Evolutionary conservation across 805 yeast genomes (phyloP), one percentile per base, ranked within the genome.

Genomic region (Candida sanyiensis): DNA sequence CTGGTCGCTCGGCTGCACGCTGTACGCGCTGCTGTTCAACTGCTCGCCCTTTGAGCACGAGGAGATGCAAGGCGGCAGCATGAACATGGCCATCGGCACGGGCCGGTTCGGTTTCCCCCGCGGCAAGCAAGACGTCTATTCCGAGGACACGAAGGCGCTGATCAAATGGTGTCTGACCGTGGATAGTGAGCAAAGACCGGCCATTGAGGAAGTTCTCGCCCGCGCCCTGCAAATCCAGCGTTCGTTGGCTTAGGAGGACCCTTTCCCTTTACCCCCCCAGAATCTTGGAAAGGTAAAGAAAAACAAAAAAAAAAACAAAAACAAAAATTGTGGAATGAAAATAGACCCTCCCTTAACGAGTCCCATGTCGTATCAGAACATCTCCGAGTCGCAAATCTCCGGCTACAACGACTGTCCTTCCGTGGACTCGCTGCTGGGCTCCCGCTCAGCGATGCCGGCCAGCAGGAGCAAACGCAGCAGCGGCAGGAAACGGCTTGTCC

Each of bases 1-100:
- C 19, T 89, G 97, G 97, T 82, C 95, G 3, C 59, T 89, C 21
- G 97, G 97, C 0, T 87, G 96, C 54, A 67, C 87, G 1, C 57
- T 87, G 13, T 89, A 84, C 58, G 76, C 88, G 1, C 62, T 85
- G 47, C 69, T 90, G 58, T 89, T 83, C 62, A 82, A 83, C 0
- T 69, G 70, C 22, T 83, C 95, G 4, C 97, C 97, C 1, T 89
- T 89, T 58, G 96, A 88, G 56, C 70, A 85, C 54, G 80, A 83
- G 56, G 93, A 86, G 52, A 70, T 75, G 32, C 79, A 78, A 42
- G 97, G 97, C 12, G 96, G 94, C 5, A 83, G 81, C 47, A 66
- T 88, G 48, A 77, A 70, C 36, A 66, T 87, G 49, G 95, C 95
- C 5, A 83, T 89, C 25, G 66, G 48, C 70, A 60, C 54, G 15